These are phyloP conservation scores for Pichia gijzeniarum DNA, from an alignment of 805 yeast genomes.

Conservation along the genomic window DNA sequence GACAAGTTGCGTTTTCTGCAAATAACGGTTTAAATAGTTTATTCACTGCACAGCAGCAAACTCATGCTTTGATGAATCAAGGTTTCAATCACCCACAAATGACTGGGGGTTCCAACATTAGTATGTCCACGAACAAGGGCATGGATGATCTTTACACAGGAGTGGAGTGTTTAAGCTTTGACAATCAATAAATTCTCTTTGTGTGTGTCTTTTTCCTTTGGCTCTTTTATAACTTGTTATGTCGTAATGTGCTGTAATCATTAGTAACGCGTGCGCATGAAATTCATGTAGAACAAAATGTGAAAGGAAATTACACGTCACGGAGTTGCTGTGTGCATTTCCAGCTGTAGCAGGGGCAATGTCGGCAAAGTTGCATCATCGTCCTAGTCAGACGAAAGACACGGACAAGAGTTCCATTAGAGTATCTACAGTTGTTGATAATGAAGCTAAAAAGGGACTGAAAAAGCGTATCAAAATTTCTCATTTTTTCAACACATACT, in stretches of 20 bases:
- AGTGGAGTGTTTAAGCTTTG: conserved; percentile 26
- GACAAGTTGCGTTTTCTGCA: conserved; percentile 12
- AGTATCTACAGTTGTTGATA: neutral
- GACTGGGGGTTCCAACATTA: conserved; percentile 24
- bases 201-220: neutral
- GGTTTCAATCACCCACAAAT: conserved; percentile 24
- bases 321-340: too few relatives aligned
- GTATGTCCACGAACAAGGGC: conserved; percentile 15
- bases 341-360: too few relatives aligned
- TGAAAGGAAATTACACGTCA: too few relatives aligned
- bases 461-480: neutral
- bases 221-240: neutral
- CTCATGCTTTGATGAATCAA: neutral
- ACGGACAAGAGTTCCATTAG: neutral
- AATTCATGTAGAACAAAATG: too few relatives aligned
- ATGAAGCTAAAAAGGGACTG: neutral
- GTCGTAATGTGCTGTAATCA: too few relatives aligned
- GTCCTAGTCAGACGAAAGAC: neutral
- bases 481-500: neutral
- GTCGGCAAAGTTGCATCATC: neutral
- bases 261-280: too few relatives aligned
- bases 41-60: neutral
- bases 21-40: conserved; percentile 1
- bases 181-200: conserved; percentile 24
- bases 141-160: conserved; percentile 25